Conservation (phyloP, 257 asterid genomes). For the Capsicum pubescens region DNA sequence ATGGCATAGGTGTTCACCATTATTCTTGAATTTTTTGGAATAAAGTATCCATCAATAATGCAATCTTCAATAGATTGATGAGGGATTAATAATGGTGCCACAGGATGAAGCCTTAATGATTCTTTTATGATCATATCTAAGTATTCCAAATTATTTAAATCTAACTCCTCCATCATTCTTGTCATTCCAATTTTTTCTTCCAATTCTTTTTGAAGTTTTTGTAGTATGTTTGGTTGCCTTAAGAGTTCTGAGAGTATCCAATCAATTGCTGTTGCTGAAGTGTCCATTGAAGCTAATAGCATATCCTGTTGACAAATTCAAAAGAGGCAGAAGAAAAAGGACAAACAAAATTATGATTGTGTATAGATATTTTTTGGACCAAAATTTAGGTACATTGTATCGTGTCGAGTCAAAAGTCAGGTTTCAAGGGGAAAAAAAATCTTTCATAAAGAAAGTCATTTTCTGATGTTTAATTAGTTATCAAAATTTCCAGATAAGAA, state of each 20-base stretch:
- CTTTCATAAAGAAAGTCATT: background rate
- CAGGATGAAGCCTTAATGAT: conserved; percentile 38
- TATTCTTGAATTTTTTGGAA: conserved; percentile 28
- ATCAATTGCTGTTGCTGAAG: conserved; percentile 33
- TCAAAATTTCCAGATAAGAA: background rate
- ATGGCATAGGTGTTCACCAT: conserved; percentile 31
- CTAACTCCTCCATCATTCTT: conserved; percentile 30
- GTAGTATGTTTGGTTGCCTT: conserved; percentile 25
- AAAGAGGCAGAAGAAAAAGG: no score
- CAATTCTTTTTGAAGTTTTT: conserved; percentile 33
- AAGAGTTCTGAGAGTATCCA: conserved; percentile 33
- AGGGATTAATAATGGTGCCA: conserved; percentile 34
- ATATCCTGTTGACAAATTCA: conserved; percentile 25
- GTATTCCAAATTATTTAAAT: conserved; percentile 30
- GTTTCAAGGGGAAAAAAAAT: background rate
- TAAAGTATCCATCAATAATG: conserved; percentile 32
- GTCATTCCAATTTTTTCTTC: conserved; percentile 33
- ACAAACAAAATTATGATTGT: no score
- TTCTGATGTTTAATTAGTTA: background rate
- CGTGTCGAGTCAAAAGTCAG: background rate
- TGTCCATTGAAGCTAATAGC: conserved; percentile 34
- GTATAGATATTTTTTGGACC: no score
- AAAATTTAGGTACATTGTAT: no score
- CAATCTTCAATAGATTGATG: conserved; percentile 37
- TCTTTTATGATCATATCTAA: conserved; percentile 40